These are phyloP conservation scores for Nematocida sp. DNA, from an alignment of 371 early-diverging fungal genomes.

Conservation along the genomic window DNA sequence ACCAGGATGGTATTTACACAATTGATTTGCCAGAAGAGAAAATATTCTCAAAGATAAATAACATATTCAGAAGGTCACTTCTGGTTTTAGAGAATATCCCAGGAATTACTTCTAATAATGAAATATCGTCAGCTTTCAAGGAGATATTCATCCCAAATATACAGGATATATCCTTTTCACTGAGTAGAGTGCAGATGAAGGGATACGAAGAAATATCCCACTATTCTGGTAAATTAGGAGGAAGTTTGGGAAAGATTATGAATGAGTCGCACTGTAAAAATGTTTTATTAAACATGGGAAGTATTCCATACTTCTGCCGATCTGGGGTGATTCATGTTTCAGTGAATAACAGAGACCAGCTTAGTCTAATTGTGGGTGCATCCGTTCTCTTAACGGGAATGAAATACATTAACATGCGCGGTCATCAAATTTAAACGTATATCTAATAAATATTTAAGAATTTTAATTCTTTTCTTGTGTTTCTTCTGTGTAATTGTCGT, in stretches of 20 bases:
- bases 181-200: constrained; percentile 31
- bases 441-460: constrained; percentile 2
- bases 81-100: neutral
- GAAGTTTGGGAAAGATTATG: neutral
- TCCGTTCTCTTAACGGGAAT: constrained; percentile 50
- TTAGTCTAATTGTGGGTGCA: constrained; percentile 16
- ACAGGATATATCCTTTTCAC: constrained; percentile 10
- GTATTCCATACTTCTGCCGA: constrained; percentile 52
- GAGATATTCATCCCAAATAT: constrained; percentile 29
- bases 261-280: neutral
- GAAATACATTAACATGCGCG: constrained; percentile 36
- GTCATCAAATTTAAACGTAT: neutral
- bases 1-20: constrained; percentile 21
- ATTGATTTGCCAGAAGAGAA: constrained; percentile 21
- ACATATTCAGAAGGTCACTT: constrained; percentile 10
- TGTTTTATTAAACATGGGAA: constrained; percentile 15
- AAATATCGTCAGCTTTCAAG: constrained; percentile 14
- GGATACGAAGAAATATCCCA: constrained; percentile 45
- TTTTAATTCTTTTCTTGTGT: neutral
- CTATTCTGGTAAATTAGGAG: constrained; percentile 23
- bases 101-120: constrained; percentile 9
- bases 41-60: constrained; percentile 21
- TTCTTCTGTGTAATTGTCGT: constrained; percentile 31
- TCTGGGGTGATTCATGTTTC: constrained; percentile 29
- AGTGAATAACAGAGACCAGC: neutral